Conservation (phyloP, 768 basidiomycete species). For the Clitopilus passeckerianus region DNA sequence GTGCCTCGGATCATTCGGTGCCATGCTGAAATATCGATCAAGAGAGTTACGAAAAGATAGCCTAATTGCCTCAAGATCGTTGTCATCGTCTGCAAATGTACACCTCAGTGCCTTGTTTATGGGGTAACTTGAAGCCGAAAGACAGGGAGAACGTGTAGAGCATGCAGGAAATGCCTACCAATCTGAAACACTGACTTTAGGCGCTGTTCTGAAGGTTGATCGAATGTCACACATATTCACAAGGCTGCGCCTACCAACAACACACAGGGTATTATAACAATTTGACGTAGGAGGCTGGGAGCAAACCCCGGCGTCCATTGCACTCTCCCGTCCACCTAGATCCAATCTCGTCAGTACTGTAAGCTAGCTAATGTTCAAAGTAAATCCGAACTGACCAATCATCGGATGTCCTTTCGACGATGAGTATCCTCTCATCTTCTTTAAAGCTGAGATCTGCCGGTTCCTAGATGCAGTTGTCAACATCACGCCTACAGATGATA, state of each 20-base stretch:
- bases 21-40: not conserved
- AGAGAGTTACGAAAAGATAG: not conserved
- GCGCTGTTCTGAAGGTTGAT: not conserved
- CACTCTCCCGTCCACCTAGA: slow-evolving; percentile 66
- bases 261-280: slow-evolving; percentile 29
- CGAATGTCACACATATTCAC: too few relatives aligned
- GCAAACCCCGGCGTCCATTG: slow-evolving; percentile 52
- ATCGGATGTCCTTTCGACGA: slow-evolving; percentile 63
- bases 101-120: not conserved
- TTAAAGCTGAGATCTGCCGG: slow-evolving; percentile 59
- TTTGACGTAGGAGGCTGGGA: slow-evolving; percentile 69
- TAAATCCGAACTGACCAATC: slow-evolving; percentile 55
- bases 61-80: not conserved
- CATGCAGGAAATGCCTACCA: too few relatives aligned
- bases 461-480: slow-evolving; percentile 41
- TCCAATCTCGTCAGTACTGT: not conserved
- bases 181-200: not conserved
- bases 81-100: not conserved
- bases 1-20: not conserved
- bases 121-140: too few relatives aligned
- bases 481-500: not conserved
- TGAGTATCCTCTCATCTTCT: slow-evolving; percentile 52
- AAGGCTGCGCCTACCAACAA: too few relatives aligned
- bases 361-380: not conserved
- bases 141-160: too few relatives aligned